Evolutionary conservation across 2,329 filamentous ascomycete genomes (phyloP).

Genomic region (Didymella keratinophila): DNA sequence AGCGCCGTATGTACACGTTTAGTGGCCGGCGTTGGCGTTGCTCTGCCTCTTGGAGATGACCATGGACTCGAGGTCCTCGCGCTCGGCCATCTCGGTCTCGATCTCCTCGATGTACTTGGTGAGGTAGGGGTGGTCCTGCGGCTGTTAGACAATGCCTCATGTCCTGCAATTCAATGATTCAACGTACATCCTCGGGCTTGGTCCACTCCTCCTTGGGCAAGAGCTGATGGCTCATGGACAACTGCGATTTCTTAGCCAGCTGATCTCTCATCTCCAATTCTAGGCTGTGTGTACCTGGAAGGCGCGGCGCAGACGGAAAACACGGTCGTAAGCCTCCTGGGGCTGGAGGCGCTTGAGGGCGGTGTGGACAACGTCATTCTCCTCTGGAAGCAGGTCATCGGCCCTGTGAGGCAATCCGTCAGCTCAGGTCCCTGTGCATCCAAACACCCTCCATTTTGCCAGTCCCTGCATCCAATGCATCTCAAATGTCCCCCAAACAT

Average conservation of each 20-base stretch:
- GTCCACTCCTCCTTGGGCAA: slow-evolving; percentile 72
- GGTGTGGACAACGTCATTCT: slow-evolving; percentile 83
- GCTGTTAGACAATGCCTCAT: slow-evolving; percentile 22
- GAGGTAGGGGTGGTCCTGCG: slow-evolving; percentile 71
- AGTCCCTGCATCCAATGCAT: slow-evolving; percentile 8
- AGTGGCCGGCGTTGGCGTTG: slow-evolving; percentile 40
- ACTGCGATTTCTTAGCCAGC: slow-evolving; percentile 55
- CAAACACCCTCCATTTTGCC: slow-evolving; percentile 1
- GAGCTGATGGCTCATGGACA: slow-evolving; percentile 71
- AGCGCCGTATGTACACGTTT: slow-evolving; percentile 34
- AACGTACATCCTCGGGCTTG: slow-evolving; percentile 69
- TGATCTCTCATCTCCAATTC: not conserved
- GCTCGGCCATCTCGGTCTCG: slow-evolving; percentile 71
- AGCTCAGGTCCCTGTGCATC: slow-evolving; percentile 29
- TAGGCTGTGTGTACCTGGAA: slow-evolving; percentile 71
- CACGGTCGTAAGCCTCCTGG: slow-evolving; percentile 93
- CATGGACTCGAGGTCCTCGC: slow-evolving; percentile 73
- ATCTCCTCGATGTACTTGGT: slow-evolving; percentile 73
- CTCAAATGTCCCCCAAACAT: not conserved
- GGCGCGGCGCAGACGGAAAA: slow-evolving; percentile 95
- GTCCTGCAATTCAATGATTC: not conserved
- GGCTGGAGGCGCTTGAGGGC: slow-evolving; percentile 89
- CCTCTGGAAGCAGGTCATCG: slow-evolving; percentile 95
- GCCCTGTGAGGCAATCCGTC: slow-evolving; percentile 65
- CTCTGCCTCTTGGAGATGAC: slow-evolving; percentile 59